Percentiles rank a stretch among this genome's conserved stretches.
Conservation (phyloP, 2,329 filamentous ascomycete species). For the Salinomyces thailandicus region DNA sequence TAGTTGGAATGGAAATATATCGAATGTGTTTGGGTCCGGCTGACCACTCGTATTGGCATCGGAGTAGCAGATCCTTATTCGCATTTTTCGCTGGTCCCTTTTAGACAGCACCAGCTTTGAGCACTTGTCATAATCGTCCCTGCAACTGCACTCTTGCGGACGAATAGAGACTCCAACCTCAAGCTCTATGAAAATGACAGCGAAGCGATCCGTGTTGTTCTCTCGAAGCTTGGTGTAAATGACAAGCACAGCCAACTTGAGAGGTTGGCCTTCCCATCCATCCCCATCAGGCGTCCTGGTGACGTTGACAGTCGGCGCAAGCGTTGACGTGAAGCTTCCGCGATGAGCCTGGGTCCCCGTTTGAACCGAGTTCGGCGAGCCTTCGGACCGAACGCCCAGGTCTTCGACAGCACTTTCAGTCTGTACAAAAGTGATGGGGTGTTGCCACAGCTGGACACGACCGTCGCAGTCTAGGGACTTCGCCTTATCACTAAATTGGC, state of each 20-base stretch:
- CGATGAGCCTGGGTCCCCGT: constrained; percentile 4
- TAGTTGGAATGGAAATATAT: constrained; percentile 12
- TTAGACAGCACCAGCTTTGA: constrained; percentile 11
- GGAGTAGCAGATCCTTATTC: constrained; percentile 7
- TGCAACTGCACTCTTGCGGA: constrained; percentile 9
- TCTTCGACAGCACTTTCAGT: background rate
- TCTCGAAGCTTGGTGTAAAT: constrained; percentile 9
- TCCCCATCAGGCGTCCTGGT: constrained; percentile 4
- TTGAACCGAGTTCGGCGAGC: constrained; percentile 1
- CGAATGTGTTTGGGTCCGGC: constrained; percentile 13
- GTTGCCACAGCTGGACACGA: constrained; percentile 13
- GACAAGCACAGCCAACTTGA: constrained; percentile 7
- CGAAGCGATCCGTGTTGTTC: constrained; percentile 7
- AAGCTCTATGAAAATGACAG: constrained; percentile 9
- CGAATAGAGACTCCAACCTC: constrained; percentile 8
- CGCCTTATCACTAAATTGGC: constrained; percentile 11
- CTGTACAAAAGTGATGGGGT: constrained; percentile 7
- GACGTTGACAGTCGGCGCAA: constrained; percentile 9
- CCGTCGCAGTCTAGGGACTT: constrained; percentile 7
- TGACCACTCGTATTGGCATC: constrained; percentile 7
- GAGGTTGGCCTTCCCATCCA: constrained; percentile 8
- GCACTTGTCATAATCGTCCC: constrained; percentile 7
- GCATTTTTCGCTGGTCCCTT: constrained; percentile 5
- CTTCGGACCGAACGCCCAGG: background rate
- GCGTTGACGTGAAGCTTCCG: constrained; percentile 6